Percentiles rank a stretch among this genome's conserved stretches.
Evolutionary conservation across 2,329 filamentous ascomycete species (phyloP).

Genomic region (Parasarocladium wereldwijsianum): DNA sequence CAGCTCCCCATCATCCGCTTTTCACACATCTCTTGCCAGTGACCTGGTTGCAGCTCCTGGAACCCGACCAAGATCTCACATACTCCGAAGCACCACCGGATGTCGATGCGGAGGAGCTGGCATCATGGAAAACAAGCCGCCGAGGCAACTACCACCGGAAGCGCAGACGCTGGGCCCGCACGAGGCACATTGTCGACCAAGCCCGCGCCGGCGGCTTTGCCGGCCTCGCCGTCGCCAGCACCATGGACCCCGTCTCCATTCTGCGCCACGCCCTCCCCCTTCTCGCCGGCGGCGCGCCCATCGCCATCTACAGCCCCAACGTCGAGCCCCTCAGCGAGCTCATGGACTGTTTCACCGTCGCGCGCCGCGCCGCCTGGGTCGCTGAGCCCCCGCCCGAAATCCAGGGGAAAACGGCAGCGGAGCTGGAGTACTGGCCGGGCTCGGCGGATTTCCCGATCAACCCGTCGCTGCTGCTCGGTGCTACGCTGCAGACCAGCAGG

Average conservation of each 20-base stretch:
- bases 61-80: conserved; percentile 58
- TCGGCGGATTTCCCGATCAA: conserved; percentile 73
- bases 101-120: conserved; percentile 45
- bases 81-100: conserved; percentile 52
- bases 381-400: conserved; percentile 32
- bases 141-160: conserved; percentile 82
- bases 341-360: conserved; percentile 73
- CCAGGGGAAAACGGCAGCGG: conserved; percentile 26
- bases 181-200: conserved; percentile 57
- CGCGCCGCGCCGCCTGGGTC: conserved; percentile 63
- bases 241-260: conserved; percentile 68
- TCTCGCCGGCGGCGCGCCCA: conserved; percentile 65
- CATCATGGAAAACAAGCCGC: conserved; percentile 65
- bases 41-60: conserved; percentile 82
- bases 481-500: conserved; percentile 66
- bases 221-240: conserved; percentile 66
- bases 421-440: conserved; percentile 42
- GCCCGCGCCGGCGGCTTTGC: conserved; percentile 65
- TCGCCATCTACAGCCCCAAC: conserved; percentile 73
- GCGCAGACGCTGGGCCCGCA: conserved; percentile 64
- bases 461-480: conserved; percentile 67
- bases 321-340: conserved; percentile 67
- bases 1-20: conserved; percentile 57
- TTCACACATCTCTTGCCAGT: conserved; percentile 67
- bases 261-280: conserved; percentile 65